Base-by-base conservation (phyloP, 1,284 basidiomycete species). In the Ganoderma sp. region DNA sequence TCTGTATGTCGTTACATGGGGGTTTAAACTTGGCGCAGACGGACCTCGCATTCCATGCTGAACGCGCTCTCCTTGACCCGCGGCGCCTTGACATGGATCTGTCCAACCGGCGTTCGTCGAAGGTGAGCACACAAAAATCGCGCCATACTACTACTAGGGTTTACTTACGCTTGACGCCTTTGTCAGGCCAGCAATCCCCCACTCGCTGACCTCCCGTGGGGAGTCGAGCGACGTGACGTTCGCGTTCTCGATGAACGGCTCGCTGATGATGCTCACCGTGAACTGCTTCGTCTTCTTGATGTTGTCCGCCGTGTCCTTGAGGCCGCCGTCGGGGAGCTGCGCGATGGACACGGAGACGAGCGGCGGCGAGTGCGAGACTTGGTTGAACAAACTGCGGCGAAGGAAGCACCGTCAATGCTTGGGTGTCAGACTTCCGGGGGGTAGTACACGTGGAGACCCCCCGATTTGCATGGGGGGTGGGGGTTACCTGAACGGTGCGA, bases 231-330 rank as follows among this genome's bases (percentile, higher is more conserved):
- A 84, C 9, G 88, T 87, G 67, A 84, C 83, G 77, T 94, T 94
- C 6, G 90, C 88, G 2, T 91, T 90, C 76, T 93, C 90, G 56
- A 89, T 80, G 75, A 93, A 91, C 0, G 88, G 81, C 77, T 94
- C 91, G 70, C 89, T 91, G 74, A 95, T 89, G 70, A 95, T 89
- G 74, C 88, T 91, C 57, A 92, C 88, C 8, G 88, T 89, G 77
- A 95, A 95, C 75, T 90, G 84, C 72, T 88, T 89, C 6, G 87
- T 90, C 0, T 81, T 79, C 59, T 87, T 80, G 72, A 94, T 90
- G 74, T 94, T 94, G 67, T 83, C 82, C 61, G 87, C 82, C 1
- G 89, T 90, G 76, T 95, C 91, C 79, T 90, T 90, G 57, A 82
- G 78, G 34, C 80, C 79, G n/a, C 79, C 76, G 19, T 77, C 76